These are phyloP conservation scores for Globisporangium radiosum DNA, from an alignment of 352 stramenopile species.

Conservation along the genomic window DNA sequence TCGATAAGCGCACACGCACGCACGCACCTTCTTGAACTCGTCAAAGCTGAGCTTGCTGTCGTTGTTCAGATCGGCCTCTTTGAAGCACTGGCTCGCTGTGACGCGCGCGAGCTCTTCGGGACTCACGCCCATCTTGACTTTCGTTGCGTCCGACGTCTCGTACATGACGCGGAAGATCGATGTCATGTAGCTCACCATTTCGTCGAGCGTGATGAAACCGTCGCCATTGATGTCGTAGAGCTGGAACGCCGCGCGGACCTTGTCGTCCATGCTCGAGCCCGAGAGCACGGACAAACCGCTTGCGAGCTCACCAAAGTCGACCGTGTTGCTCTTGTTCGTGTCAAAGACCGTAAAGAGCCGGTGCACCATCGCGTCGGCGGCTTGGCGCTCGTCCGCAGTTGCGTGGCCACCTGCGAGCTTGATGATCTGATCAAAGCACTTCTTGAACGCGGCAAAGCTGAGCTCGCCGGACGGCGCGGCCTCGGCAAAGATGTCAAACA, in stretches of 20 bases:
- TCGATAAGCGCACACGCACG: background rate
- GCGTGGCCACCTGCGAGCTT: conserved; percentile 68
- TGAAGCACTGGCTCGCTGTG: conserved; percentile 82
- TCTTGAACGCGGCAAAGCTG: conserved; percentile 78
- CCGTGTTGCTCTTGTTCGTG: conserved; percentile 76
- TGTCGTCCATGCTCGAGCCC: conserved; percentile 83
- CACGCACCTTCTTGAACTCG: conserved; percentile 82
- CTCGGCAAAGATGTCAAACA: conserved; percentile 86
- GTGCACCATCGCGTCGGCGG: conserved; percentile 75
- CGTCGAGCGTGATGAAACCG: conserved; percentile 78
- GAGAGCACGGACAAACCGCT: conserved; percentile 81
- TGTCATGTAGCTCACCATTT: conserved; percentile 87
- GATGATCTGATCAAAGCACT: conserved; percentile 86
- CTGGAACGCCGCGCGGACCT: conserved; percentile 79
- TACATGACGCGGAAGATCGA: conserved; percentile 90
- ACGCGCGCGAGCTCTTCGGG: conserved; percentile 74
- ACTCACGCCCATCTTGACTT: conserved; percentile 65
- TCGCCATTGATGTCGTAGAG: conserved; percentile 84
- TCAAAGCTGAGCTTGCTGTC: conserved; percentile 85
- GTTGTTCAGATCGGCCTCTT: conserved; percentile 75
- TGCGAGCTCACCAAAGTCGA: conserved; percentile 83
- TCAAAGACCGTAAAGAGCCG: conserved; percentile 84
- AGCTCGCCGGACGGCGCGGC: conserved; percentile 72
- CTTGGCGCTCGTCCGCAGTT: conserved; percentile 56
- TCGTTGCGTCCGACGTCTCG: conserved; percentile 73